Base-by-base conservation (phyloP, 1,284 basidiomycete genomes). In the Malassezia slooffiae region DNA sequence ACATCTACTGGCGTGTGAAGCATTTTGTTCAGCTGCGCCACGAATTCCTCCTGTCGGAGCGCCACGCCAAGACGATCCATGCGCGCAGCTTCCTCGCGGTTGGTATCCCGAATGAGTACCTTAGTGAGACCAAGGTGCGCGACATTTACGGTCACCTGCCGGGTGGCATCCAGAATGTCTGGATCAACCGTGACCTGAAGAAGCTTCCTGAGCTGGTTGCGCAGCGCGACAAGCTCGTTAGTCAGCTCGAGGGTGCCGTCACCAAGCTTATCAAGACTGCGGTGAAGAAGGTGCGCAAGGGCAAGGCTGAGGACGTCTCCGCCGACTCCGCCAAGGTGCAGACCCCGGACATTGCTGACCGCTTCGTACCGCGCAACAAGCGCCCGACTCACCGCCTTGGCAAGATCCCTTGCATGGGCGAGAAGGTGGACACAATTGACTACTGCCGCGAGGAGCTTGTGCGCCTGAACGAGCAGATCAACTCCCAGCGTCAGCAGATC, bases 11-110 rank as follows among this genome's bases (percentile, higher is more conserved):
- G 21, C 88, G 93, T 71, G 85, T 89, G 80, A 66, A 70, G 15
- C 79, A 85, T 60, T 93, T 86, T 58, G 73, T 93, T 55, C 75
- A 76, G 43, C 76, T 80, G 13, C 85, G 91, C 24, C 89, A 95
- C 67, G 75, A 80, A 38, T 84, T 86, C 74, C 79, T 97, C 38
- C 79, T 85, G 51, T 79, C 80, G 47, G 75, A 76, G 9, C 72
- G 72, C n/a, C 83, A 91, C 63, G 74, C 83, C 0, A 72, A 75
- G 28, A 78, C 80, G 5, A 79, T 83, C 0, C 84, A 89, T 71
- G 83, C 89, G 2, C 83, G 81, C 55, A 93, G 90, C 3, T 76
- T 97, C 15, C 79, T 89, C 34, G 75, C 96, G 53, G 87, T 86
- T 12, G 87, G 87, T 34, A 80, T 97, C 6, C 88, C 90, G n/a